Evolutionary conservation across 257 asterid genomes (phyloP).

Genomic region (Henckelia pumila): DNA sequence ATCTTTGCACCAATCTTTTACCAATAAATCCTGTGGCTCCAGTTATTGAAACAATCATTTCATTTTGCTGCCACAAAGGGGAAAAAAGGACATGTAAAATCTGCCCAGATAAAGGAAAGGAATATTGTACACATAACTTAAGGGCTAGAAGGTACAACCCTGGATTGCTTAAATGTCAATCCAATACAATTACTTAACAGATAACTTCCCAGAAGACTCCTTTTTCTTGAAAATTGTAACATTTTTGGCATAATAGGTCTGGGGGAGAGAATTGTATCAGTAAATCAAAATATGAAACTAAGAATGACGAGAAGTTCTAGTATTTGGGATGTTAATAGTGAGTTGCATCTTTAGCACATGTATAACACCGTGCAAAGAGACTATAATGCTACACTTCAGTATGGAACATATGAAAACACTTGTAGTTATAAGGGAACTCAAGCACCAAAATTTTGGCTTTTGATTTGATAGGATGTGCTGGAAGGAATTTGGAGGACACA

Average conservation of each 20-base stretch:
- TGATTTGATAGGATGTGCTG: not conserved
- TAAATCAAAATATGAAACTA: too few relatives aligned
- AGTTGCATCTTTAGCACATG: not conserved
- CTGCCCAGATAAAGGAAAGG: not conserved
- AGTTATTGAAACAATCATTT: conserved; percentile 80
- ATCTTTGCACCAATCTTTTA: conserved; percentile 83
- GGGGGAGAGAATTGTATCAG: too few relatives aligned
- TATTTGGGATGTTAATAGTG: not conserved
- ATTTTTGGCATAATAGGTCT: too few relatives aligned
- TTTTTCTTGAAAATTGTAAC: too few relatives aligned
- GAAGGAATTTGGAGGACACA: not conserved
- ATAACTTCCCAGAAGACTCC: too few relatives aligned
- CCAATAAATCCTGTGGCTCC: conserved; percentile 99
- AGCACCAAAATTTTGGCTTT: not conserved
- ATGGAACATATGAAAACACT: not conserved
- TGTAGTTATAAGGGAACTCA: not conserved
- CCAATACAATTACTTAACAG: too few relatives aligned
- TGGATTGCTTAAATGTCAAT: not conserved
- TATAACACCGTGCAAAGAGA: not conserved
- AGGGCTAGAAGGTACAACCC: not conserved
- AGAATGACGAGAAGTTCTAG: too few relatives aligned
- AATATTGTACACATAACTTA: not conserved
- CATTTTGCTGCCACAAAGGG: conserved; percentile 45
- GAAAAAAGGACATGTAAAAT: not conserved
- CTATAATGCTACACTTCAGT: not conserved